Evolutionary conservation across 352 stramenopile genomes (phyloP).

Genomic region (Phytopythium sindhum): DNA sequence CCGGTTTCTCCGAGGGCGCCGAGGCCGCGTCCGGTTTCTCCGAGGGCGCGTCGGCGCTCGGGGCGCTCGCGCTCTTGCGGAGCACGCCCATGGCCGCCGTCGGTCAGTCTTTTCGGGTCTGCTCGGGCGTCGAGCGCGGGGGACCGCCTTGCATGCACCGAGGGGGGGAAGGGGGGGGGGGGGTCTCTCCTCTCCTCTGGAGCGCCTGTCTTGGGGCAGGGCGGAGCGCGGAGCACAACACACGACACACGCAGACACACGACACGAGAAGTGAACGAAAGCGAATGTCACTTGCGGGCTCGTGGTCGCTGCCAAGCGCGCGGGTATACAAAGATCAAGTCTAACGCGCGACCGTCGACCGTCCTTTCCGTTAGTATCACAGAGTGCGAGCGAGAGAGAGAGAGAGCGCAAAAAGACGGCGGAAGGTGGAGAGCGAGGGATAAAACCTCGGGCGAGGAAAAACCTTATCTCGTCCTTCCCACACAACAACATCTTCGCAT

Average conservation of each 20-base stretch:
- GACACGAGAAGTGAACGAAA: not conserved
- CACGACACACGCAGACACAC: slow-evolving; percentile 2
- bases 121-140: not conserved
- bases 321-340: not conserved
- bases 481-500: not conserved
- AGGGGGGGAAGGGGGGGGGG: no score
- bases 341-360: not conserved
- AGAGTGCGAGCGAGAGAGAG: not conserved
- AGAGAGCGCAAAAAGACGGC: no score
- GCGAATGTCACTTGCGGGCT: not conserved
- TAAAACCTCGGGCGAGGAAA: not conserved
- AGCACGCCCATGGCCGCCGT: not conserved
- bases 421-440: not conserved
- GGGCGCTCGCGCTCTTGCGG: not conserved
- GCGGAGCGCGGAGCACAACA: not conserved
- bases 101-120: not conserved
- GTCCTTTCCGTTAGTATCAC: not conserved
- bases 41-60: not conserved
- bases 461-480: not conserved
- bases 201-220: not conserved
- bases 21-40: not conserved
- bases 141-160: not conserved
- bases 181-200: not conserved
- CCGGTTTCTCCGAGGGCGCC: not conserved
- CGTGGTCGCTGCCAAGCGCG: not conserved